Conservation (phyloP, 345 rosid species). For the Salix arbutifolia region DNA sequence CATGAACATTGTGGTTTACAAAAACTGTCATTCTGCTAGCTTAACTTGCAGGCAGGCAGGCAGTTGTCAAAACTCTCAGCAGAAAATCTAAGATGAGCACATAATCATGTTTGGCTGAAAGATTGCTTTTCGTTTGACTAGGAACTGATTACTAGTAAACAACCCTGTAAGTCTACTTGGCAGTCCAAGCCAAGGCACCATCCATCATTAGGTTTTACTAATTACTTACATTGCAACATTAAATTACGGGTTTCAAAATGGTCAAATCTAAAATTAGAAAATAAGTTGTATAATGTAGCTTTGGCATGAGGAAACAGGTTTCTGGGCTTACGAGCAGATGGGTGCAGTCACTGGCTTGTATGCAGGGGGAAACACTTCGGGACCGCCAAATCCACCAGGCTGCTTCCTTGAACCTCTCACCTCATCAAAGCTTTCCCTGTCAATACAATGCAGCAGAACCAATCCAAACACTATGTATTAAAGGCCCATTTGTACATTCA, state of each 20-base stretch:
- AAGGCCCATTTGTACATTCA: neutral
- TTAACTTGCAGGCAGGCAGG: neutral
- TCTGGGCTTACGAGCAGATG: conserved; percentile 56
- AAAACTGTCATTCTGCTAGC: neutral
- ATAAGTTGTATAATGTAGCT: too few species aligned
- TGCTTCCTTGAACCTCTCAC: conserved; percentile 30
- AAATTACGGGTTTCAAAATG: neutral
- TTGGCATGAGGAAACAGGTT: neutral
- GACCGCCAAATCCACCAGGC: conserved; percentile 22
- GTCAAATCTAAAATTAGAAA: neutral
- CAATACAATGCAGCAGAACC: neutral
- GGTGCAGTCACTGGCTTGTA: conserved; percentile 51
- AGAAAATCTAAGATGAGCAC: neutral
- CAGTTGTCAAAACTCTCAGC: neutral
- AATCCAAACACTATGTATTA: neutral
- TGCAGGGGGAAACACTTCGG: conserved; percentile 22
- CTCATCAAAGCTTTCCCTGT: conserved; percentile 45
- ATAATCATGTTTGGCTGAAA: neutral
- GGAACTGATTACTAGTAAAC: neutral
- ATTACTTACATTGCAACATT: neutral
- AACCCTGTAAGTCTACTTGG: neutral
- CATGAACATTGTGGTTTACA: neutral
- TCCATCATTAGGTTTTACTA: neutral
- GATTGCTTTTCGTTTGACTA: neutral
- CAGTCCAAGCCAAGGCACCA: neutral